These are phyloP conservation scores for Vanrija pseudolonga DNA, from an alignment of 1,284 basidiomycete species.

Conservation along the genomic window DNA sequence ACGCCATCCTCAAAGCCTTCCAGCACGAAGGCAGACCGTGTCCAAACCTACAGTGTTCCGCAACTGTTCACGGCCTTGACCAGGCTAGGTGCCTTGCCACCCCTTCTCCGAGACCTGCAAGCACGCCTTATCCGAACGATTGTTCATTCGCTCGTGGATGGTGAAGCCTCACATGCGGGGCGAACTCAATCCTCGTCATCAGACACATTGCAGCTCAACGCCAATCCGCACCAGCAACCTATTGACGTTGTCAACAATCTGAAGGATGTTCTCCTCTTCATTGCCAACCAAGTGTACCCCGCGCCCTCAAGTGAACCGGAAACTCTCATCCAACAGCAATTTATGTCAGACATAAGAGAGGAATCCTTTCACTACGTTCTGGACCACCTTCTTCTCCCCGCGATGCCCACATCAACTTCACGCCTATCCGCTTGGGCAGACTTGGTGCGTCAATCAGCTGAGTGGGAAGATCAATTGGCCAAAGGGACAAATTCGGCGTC, in stretches of 20 bases:
- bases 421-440: constrained; percentile 61
- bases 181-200: no score
- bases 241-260: constrained; percentile 17
- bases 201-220: not conserved
- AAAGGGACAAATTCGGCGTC: not conserved
- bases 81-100: not conserved
- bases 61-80: constrained; percentile 20
- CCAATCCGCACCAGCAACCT: not conserved
- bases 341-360: constrained; percentile 11
- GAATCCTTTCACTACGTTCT: constrained; percentile 53
- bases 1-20: not conserved
- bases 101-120: constrained; percentile 16
- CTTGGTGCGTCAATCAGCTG: constrained; percentile 56
- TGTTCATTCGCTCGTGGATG: not conserved
- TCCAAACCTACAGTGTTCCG: constrained; percentile 16
- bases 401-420: constrained; percentile 61
- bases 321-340: constrained; percentile 14
- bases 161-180: no score
- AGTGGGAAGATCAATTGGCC: constrained; percentile 59
- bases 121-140: constrained; percentile 14
- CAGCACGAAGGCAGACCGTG: not conserved
- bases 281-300: constrained; percentile 14
- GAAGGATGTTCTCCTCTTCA: constrained; percentile 17
- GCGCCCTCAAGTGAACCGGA: not conserved
- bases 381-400: constrained; percentile 61